Evolutionary conservation across 2,329 filamentous ascomycete species (phyloP).

Genomic region (Colletotrichum aenigma): DNA sequence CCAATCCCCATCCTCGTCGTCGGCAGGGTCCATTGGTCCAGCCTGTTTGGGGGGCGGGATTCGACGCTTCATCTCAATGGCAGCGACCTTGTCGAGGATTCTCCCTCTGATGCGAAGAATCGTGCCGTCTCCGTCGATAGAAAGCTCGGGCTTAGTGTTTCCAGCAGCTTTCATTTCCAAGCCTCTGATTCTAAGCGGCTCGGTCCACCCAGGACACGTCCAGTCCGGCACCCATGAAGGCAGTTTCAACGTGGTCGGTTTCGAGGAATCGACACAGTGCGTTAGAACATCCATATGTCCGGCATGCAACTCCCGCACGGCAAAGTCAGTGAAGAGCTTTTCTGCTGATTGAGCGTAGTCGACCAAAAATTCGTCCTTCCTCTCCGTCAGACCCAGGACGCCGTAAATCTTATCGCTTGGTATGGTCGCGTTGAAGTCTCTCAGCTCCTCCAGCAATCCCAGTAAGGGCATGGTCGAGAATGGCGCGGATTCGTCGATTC

Average conservation of each 20-base stretch:
- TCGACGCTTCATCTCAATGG: neutral
- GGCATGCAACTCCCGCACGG: neutral
- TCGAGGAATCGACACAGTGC: neutral
- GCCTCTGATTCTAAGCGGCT: slow-evolving; percentile 1
- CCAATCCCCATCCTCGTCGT: neutral
- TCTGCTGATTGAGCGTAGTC: neutral
- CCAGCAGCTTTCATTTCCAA: neutral
- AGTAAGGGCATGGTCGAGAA: neutral
- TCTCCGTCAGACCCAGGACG: neutral
- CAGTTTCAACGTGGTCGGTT: neutral
- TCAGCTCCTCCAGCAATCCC: neutral
- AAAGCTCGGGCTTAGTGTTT: neutral
- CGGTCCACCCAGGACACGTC: slow-evolving; percentile 16
- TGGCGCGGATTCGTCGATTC: neutral
- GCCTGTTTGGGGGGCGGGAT: neutral
- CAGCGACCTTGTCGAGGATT: neutral
- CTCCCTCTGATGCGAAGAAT: neutral
- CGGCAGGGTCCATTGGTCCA: neutral
- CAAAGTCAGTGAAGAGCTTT: neutral
- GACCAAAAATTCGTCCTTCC: neutral
- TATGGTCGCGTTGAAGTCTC: slow-evolving; percentile 8
- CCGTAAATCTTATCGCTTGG: slow-evolving; percentile 7
- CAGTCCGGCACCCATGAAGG: slow-evolving; percentile 21
- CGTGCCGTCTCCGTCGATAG: neutral
- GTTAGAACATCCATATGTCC: neutral